These are phyloP conservation scores for Tolypocladium amazonense DNA, from an alignment of 2,329 filamentous ascomycete species.

Conservation along the genomic window DNA sequence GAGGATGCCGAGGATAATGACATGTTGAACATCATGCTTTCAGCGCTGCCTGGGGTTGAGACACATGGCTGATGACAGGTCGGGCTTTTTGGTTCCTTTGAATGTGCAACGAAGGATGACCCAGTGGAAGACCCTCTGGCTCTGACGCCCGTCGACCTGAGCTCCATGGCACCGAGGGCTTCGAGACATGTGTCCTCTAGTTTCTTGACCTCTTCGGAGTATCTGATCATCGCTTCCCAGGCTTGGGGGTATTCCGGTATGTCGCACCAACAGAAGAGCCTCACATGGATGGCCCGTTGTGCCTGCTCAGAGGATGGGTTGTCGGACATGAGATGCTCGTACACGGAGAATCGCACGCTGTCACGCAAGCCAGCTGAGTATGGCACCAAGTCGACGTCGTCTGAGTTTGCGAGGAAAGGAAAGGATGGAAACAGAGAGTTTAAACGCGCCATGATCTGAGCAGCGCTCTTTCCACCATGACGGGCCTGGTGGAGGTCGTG, in stretches of 20 bases:
- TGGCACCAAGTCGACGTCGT: slow-evolving; percentile 15
- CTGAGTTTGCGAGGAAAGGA: slow-evolving; percentile 8
- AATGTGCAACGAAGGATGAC: slow-evolving; percentile 5
- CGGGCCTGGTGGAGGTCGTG: slow-evolving; percentile 8
- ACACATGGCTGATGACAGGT: neutral
- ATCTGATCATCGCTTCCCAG: slow-evolving; percentile 17
- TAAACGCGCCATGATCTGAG: slow-evolving; percentile 20
- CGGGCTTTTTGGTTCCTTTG: slow-evolving; percentile 2
- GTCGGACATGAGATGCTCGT: slow-evolving; percentile 19
- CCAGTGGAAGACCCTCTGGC: neutral
- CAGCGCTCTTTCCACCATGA: slow-evolving; percentile 4
- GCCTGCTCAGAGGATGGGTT: slow-evolving; percentile 9
- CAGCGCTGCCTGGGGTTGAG: neutral
- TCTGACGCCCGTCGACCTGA: slow-evolving; percentile 2
- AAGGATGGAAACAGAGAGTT: slow-evolving; percentile 24
- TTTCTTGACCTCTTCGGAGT: slow-evolving; percentile 22
- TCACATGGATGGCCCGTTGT: slow-evolving; percentile 15
- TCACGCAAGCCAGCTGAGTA: slow-evolving; percentile 20
- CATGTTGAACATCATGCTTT: slow-evolving; percentile 1
- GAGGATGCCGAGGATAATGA: slow-evolving; percentile 1
- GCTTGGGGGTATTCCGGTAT: slow-evolving; percentile 18
- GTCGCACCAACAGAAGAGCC: slow-evolving; percentile 21
- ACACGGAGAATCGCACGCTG: slow-evolving; percentile 23
- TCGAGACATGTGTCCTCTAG: slow-evolving; percentile 18
- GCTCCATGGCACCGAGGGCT: slow-evolving; percentile 9